Evolutionary conservation across 306 rosid species (phyloP).

Genomic region (Cucurbita moschata): DNA sequence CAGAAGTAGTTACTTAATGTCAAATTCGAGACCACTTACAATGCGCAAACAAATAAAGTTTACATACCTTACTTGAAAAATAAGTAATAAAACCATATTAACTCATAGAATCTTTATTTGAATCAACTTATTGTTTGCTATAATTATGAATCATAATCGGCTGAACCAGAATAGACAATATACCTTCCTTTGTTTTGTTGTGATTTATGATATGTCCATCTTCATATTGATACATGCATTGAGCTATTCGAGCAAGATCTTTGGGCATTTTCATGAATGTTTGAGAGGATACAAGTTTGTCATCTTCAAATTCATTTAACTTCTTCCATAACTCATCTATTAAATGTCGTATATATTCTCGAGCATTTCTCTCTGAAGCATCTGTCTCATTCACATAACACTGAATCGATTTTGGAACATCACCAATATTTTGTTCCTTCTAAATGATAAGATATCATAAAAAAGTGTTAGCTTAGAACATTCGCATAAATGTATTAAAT

Average conservation of each 20-base stretch:
- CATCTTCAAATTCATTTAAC: not conserved
- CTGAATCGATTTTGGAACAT: constrained; percentile 7
- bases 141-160: not conserved
- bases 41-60: too few relatives aligned
- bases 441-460: not conserved
- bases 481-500: not conserved
- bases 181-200: not conserved
- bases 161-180: not conserved
- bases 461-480: not conserved
- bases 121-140: not conserved
- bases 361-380: not conserved
- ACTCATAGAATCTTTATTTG: too few relatives aligned
- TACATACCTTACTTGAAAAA: too few relatives aligned
- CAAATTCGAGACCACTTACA: too few relatives aligned
- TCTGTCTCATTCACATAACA: not conserved
- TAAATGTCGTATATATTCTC: not conserved
- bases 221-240: constrained; percentile 1
- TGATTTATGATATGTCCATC: not conserved
- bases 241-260: not conserved
- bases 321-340: not conserved
- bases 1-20: too few relatives aligned
- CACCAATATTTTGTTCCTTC: constrained; percentile 3
- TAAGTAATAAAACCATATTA: too few relatives aligned
- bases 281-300: not conserved
- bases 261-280: not conserved